phyloP scores from a whole-genome alignment of 352 stramenopile genomes.

The Phytopythium kandeliae region DNA sequence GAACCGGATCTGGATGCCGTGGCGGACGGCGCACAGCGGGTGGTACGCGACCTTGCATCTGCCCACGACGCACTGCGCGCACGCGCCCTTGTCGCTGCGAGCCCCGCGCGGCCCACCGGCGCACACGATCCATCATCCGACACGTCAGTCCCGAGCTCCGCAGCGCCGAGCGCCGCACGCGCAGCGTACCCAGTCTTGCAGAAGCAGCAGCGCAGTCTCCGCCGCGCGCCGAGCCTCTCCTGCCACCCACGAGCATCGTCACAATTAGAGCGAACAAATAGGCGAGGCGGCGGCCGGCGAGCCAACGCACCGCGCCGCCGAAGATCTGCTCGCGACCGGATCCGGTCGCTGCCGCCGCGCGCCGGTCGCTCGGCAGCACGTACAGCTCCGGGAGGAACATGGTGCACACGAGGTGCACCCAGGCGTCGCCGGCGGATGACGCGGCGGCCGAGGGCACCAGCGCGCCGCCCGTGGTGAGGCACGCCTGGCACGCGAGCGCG shows the following conservation, averaged over 20 bases:
- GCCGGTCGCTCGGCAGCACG: conserved; percentile 15
- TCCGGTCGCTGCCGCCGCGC: not conserved
- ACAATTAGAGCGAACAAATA: not conserved
- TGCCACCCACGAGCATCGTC: conserved; percentile 5
- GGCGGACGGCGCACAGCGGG: conserved; percentile 49
- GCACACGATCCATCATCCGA: too few relatives aligned
- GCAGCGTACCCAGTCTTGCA: conserved; percentile 66
- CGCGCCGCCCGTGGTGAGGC: conserved; percentile 43
- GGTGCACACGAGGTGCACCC: conserved; percentile 74
- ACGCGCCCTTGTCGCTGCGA: conserved; percentile 61
- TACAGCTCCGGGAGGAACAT: conserved; percentile 79
- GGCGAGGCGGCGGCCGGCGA: too few relatives aligned
- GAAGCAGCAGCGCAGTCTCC: conserved; percentile 65
- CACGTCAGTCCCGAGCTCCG: too few relatives aligned
- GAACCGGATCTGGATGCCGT: conserved; percentile 58
- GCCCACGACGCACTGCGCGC: conserved; percentile 56
- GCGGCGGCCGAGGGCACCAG: conserved; percentile 34
- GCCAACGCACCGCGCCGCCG: conserved; percentile 35
- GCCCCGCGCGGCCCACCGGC: too few relatives aligned
- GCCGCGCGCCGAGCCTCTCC: conserved; percentile 44
- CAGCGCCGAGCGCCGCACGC: too few relatives aligned
- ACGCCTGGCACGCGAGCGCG: conserved; percentile 50
- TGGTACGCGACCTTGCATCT: conserved; percentile 78
- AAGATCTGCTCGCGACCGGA: conserved; percentile 31
- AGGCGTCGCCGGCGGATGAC: conserved; percentile 17